Evolutionary conservation across 2,329 filamentous ascomycete genomes (phyloP), one percentile per base, ranked within the genome.

Genomic region (Fusarium austroafricanum): DNA sequence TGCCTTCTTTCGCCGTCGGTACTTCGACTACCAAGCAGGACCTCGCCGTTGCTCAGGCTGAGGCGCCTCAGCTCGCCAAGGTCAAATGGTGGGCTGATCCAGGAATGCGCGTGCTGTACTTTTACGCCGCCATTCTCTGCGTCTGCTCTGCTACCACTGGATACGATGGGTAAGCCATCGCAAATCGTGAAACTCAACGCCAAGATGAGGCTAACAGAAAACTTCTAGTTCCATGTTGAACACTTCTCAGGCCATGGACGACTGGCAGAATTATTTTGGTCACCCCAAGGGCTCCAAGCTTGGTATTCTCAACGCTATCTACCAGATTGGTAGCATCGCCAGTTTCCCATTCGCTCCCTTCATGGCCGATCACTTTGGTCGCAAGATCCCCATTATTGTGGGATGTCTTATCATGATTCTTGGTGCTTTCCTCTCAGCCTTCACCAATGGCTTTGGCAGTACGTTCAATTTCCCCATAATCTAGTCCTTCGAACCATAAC

Each of bases 141-240:
- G 80, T 90, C 86, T 87, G 76, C 17, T 89, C 87, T 33, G 87
- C 87, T 42, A 89, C 86, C 20, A 89, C 86, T 5, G 86, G 87
- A 52, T 89, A 88, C 72, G 87, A 90, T 77, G 86, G 86, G 61
- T 65, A 65, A 65, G 60, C 9, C 17, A 35, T 57, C 9, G 26
- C 14, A 20, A n/a, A 35, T 57, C 9, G 26, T 11, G 7, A 14
- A 2, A 26, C 12, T 21, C 10, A 18, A 26, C n/a, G 21, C 21
- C 21, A 23, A 18, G 11, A 26, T 1, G 3, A n/a, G 21, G 17
- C 58, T 61, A 40, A 61, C 17, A n/a, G 2, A 3, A n/a, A 2
- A 10, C 6, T 4, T 6, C 4, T 5, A 61, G 59, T 5, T 62
- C 59, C 57, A 85, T 86, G 83, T 79, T 87, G 60, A 88, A 88